Conservation (phyloP, 192 early-diverging fungal species). For the Spinellus fusiger region DNA sequence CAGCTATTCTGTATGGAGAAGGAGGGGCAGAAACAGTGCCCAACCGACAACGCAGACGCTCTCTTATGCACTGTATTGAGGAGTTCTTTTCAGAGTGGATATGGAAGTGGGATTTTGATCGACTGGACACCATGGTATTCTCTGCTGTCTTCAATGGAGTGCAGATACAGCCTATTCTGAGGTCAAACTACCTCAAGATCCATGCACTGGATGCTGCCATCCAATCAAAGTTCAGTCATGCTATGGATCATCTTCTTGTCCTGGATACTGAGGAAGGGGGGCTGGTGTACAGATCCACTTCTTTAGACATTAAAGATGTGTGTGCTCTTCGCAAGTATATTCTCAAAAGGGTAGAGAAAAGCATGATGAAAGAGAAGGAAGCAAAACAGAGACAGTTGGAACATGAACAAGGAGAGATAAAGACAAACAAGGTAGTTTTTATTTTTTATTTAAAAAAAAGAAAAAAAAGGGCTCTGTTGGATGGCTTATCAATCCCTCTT, state of each 20-base stretch:
- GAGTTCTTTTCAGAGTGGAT: slow-evolving; percentile 60
- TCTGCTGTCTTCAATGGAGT: slow-evolving; percentile 30
- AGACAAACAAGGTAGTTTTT: slow-evolving; percentile 7
- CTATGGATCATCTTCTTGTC: slow-evolving; percentile 17
- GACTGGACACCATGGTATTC: slow-evolving; percentile 22
- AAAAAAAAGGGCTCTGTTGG: neutral
- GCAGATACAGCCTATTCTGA: slow-evolving; percentile 19
- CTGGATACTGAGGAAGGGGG: slow-evolving; percentile 16
- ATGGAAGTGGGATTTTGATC: slow-evolving; percentile 52
- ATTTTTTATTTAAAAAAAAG: neutral
- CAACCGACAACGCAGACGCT: slow-evolving; percentile 24
- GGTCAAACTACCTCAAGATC: slow-evolving; percentile 20
- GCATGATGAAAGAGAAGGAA: slow-evolving; percentile 3
- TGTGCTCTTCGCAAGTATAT: slow-evolving; percentile 22
- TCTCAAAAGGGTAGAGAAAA: slow-evolving; percentile 13
- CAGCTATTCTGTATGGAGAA: slow-evolving; percentile 16
- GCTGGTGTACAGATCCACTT: slow-evolving; percentile 23
- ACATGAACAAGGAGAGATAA: neutral
- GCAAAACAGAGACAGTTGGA: neutral
- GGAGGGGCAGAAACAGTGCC: neutral
- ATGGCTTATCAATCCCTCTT: neutral
- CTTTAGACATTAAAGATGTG: slow-evolving; percentile 14
- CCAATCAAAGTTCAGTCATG: neutral
- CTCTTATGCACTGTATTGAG: slow-evolving; percentile 36
- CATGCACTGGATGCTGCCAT: slow-evolving; percentile 12